Evolutionary conservation across 1,284 basidiomycete genomes (phyloP).

Genomic region (Schizopora paradoxa): DNA sequence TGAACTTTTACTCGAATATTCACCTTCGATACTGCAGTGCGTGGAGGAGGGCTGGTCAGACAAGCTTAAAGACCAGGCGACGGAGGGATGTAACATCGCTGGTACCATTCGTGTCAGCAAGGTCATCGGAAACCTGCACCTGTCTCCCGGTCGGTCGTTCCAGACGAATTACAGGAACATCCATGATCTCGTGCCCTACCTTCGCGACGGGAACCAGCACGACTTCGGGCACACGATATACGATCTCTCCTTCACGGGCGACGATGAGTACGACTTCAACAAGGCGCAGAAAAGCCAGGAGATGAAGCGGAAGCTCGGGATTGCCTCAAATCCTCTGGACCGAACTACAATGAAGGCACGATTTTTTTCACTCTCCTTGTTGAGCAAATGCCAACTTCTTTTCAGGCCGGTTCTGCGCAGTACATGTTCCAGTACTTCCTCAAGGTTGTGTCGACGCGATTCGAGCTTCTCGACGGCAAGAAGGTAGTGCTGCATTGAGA

Average conservation of each 20-base stretch:
- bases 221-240: slow-evolving; percentile 93
- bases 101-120: slow-evolving; percentile 96
- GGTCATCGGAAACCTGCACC: slow-evolving; percentile 87
- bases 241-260: slow-evolving; percentile 77
- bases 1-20: slow-evolving; percentile 1
- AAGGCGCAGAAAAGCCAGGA: slow-evolving; percentile 58
- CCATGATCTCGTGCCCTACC: slow-evolving; percentile 94
- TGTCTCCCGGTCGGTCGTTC: slow-evolving; percentile 90
- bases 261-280: slow-evolving; percentile 68
- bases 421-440: slow-evolving; percentile 98
- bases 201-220: slow-evolving; percentile 81
- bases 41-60: slow-evolving; percentile 93
- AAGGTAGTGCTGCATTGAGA: slow-evolving; percentile 40
- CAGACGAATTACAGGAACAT: slow-evolving; percentile 79
- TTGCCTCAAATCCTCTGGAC: slow-evolving; percentile 77
- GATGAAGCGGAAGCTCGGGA: slow-evolving; percentile 74
- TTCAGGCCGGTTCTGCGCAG: slow-evolving; percentile 59
- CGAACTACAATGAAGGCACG: slow-evolving; percentile 59
- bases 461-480: slow-evolving; percentile 75
- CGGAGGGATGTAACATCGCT: slow-evolving; percentile 91
- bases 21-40: slow-evolving; percentile 52
- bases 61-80: slow-evolving; percentile 86
- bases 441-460: slow-evolving; percentile 93
- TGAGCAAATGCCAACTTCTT: slow-evolving; percentile 12
- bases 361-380: slow-evolving; percentile 13